Base-by-base conservation (phyloP, 2,329 filamentous ascomycete species). In the Aspergillus persii region DNA sequence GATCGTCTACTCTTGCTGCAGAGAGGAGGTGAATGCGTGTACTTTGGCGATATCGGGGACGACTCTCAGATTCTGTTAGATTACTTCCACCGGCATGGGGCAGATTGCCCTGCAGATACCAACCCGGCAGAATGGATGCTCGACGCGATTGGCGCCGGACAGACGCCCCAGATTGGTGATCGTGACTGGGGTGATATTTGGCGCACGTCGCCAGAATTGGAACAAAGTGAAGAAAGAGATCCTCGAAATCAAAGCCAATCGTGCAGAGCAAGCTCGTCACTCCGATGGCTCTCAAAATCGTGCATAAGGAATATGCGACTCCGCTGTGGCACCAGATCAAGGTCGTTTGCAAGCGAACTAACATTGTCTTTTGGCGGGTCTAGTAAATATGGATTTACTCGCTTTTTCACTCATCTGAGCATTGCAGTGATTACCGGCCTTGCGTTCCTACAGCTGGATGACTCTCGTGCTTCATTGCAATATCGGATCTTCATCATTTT, bases 401-500 rank as follows among this genome's bases (percentile, higher is more conserved):
- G 92, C 18, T 80, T 96, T 18, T 96, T 94, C 81, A 93, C 90
- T 71, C 92, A 96, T 72, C 80, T 94, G 60, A 84, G 87, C 61
- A 90, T 96, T 64, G 88, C 90, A 1, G 70, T 96, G 12, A 78
- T 96, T 57, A 91, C 89, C 0, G 92, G 92, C 66, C 82, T 96
- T 11, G 89, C 89, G 36, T 96, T 89, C 74, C 80, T 96, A 51
- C 84, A 91, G 61, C 84, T 96, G 8, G 87, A 94, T 70, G 77
- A 92, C 68, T 92, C 89, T 2, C 85, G 89, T 8, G 79, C 88
- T 1, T 90, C 89, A 1, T 82, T 96, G 4, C 92, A 96, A 75
- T 90, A 95, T 79, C 88, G 89, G 61, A 84, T 96, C 62, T 96
- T 96, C 75, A 86, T 94, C 75, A 90, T 95, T 74, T 96, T 96